Evolutionary conservation across 257 asterid species (phyloP), one percentile per base, ranked within the genome.

Genomic region (Leptodermis oblonga): DNA sequence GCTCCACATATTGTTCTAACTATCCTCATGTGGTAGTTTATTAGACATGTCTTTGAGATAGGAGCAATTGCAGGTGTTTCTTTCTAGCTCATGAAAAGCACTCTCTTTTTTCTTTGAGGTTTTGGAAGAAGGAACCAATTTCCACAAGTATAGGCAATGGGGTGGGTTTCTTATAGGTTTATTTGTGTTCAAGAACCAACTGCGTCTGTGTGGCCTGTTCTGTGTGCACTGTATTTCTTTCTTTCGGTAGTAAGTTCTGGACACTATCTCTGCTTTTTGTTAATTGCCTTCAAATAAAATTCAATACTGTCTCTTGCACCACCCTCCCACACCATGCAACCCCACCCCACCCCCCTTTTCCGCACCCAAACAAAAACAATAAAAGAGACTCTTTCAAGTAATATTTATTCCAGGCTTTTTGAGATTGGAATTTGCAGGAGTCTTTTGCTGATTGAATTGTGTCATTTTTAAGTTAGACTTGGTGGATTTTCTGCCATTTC

Each of bases 11-110:
- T 28, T 18, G 58, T 46, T 31, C 14, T 66, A 25, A 2, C 25
- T 28, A 2, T 36, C 60, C 18, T 23, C 59, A 66, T 30, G 9
- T 30, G 1, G 26, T 30, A 28, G 30, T 46, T 31, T n/a, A 31
- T 65, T 2, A 34, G 23, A n/a, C 23, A 30, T 46, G 10, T 48
- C 18, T 46, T 23, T 42, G 59, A 41, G 18, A n/a, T 8, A 17
- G 52, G 42, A 30, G 43, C 3, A 23, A 33, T 11, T 51, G 4
- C 48, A 49, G 22, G 30, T 43, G 51, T 4, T 45, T 13, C 9
- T 56, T 73, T 51, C 43, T 58, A 17, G 36, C 18, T 58, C 37
- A 49, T 73, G 66, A 43, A 56, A 55, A 33, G 8, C 17, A 4
- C 46, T 46, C 25, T 55, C 17, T 15, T n/a, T 49, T 28, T 22